Percentiles rank a stretch among this genome's conserved stretches.
These are phyloP conservation scores for Termitomyces sp. DNA, from an alignment of 768 basidiomycete species.

Conservation along the genomic window DNA sequence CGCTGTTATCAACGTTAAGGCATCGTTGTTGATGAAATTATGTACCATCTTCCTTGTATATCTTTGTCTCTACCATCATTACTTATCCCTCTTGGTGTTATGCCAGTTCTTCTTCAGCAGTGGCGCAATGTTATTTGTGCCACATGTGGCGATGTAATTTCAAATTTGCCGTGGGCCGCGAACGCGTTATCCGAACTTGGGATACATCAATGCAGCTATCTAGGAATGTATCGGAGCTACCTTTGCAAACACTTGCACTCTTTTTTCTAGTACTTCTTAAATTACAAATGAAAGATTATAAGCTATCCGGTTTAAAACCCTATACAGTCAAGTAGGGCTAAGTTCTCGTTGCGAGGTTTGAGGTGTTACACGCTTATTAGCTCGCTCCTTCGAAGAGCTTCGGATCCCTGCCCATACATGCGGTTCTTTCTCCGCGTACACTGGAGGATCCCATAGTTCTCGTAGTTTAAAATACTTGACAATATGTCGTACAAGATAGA, in stretches of 20 bases:
- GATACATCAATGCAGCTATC: not conserved
- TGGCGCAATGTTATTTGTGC: slow-evolving; percentile 6
- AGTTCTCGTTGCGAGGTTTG: not conserved
- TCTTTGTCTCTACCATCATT: not conserved
- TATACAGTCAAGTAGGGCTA: no score
- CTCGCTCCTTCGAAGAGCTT: not conserved
- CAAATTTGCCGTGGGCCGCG: slow-evolving; percentile 3
- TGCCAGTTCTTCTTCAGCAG: not conserved
- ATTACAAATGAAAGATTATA: not conserved
- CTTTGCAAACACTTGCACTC: not conserved
- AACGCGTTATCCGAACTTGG: not conserved
- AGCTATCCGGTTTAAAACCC: not conserved
- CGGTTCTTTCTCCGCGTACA: no score
- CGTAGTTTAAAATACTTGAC: no score
- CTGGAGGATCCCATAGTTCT: no score
- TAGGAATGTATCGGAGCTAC: not conserved
- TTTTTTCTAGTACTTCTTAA: not conserved
- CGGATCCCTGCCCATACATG: not conserved
- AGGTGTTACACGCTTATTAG: not conserved
- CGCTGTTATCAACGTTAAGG: not conserved
- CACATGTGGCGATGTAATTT: not conserved
- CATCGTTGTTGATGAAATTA: not conserved
- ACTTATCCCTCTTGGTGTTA: not conserved
- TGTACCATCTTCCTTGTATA: not conserved
- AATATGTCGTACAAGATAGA: no score